phyloP scores from a whole-genome alignment of 345 rosid species.

The Syzygium grande region DNA sequence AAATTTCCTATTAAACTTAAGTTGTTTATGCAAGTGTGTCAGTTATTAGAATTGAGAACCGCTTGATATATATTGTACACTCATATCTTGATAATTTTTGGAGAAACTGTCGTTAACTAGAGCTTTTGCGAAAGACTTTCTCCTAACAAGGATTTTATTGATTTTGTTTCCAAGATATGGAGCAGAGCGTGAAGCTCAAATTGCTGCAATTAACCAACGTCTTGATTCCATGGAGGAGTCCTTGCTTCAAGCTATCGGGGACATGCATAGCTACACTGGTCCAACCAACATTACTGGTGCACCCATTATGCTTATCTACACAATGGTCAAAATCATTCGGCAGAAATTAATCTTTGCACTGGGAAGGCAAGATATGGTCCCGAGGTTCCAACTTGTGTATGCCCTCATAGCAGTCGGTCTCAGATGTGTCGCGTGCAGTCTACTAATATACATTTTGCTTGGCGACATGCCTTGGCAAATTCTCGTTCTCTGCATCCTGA shows the following conservation, averaged over 20 bases:
- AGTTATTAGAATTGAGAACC: too few relatives aligned
- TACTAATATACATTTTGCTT: neutral
- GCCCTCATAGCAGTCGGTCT: neutral
- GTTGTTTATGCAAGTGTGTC: too few relatives aligned
- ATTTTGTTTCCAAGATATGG: neutral
- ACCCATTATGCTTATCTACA: neutral
- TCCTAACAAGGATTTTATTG: neutral
- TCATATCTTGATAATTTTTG: neutral
- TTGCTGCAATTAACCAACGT: neutral
- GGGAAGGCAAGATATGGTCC: neutral
- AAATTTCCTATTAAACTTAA: neutral
- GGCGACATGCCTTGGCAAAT: neutral
- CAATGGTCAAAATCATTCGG: neutral
- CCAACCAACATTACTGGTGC: neutral
- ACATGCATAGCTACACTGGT: too few relatives aligned
- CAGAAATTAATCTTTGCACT: too few relatives aligned
- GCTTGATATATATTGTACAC: neutral
- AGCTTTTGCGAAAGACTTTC: neutral
- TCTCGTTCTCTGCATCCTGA: neutral
- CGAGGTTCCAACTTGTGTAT: neutral
- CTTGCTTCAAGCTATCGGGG: neutral
- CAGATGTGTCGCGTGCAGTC: rapidly evolving
- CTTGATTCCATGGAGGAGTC: neutral
- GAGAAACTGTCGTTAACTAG: neutral
- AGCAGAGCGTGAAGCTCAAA: neutral